phyloP scores from a whole-genome alignment of 2,329 filamentous ascomycete species.

The Whalleya microplaca region DNA sequence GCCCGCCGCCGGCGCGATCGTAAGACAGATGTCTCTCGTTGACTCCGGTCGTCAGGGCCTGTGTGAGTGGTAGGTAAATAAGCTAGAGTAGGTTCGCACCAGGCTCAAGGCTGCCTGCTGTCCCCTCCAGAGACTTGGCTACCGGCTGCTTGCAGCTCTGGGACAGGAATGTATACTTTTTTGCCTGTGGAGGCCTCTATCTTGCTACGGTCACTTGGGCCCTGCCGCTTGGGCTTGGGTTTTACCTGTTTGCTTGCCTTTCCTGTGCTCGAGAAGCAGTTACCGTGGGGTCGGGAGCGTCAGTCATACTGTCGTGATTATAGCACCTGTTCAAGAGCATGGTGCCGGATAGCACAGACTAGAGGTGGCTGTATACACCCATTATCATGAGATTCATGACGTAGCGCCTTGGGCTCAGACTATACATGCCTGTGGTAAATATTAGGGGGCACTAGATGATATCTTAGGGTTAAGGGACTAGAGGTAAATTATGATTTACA shows the following conservation, averaged over 20 bases:
- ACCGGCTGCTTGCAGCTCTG: neutral
- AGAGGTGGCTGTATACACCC: neutral
- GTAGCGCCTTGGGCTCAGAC: neutral
- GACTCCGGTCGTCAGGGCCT: slow-evolving; percentile 19
- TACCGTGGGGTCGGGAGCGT: neutral
- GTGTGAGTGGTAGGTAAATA: neutral
- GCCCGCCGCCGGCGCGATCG: slow-evolving; percentile 12
- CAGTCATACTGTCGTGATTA: neutral
- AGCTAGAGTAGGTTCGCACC: neutral
- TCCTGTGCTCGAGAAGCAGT: neutral
- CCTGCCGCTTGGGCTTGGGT: neutral
- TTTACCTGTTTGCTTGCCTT: neutral
- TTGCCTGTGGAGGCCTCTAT: too few relatives aligned
- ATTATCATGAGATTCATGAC: neutral
- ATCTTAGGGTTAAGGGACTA: neutral
- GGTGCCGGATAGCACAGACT: neutral
- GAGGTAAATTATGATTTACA: neutral
- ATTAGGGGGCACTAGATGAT: neutral
- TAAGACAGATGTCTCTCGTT: slow-evolving; percentile 25
- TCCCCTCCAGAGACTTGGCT: neutral
- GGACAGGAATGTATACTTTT: neutral
- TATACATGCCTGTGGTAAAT: neutral
- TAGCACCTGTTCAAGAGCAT: neutral
- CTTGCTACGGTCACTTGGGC: neutral
- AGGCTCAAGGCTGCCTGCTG: neutral